Conservation (phyloP, 2,329 filamentous ascomycete genomes). For the Passalora sequoiae region DNA sequence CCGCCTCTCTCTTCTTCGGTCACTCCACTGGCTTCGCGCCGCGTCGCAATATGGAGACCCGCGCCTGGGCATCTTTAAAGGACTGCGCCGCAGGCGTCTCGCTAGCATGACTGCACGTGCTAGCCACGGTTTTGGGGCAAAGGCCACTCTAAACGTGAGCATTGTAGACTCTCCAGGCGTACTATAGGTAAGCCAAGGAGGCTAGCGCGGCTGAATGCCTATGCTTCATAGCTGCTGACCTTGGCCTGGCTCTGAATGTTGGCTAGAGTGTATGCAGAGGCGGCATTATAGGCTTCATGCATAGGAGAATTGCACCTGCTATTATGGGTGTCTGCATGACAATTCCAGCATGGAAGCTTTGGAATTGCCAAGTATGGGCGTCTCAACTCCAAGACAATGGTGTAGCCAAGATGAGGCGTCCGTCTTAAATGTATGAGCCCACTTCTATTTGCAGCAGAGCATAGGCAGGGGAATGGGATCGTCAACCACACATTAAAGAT, state of each 20-base stretch:
- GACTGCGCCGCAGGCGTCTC: neutral
- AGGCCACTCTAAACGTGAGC: neutral
- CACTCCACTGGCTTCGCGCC: constrained; percentile 6
- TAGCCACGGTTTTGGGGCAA: neutral
- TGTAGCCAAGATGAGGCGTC: constrained; percentile 4
- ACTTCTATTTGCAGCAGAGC: constrained; percentile 8
- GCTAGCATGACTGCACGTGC: neutral
- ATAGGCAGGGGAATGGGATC: neutral
- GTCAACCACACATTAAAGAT: constrained; percentile 3
- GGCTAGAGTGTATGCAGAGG: constrained; percentile 3
- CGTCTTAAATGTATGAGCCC: constrained; percentile 1
- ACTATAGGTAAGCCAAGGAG: constrained; percentile 4
- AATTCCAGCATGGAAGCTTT: constrained; percentile 4
- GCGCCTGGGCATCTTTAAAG: constrained; percentile 1
- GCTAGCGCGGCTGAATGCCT: constrained; percentile 2
- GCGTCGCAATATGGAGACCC: constrained; percentile 7
- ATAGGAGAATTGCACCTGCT: constrained; percentile 4
- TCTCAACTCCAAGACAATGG: constrained; percentile 1
- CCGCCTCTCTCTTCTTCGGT: constrained; percentile 5
- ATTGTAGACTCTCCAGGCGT: no score
- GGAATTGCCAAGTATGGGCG: neutral
- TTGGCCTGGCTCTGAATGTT: constrained; percentile 1
- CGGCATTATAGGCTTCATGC: constrained; percentile 2
- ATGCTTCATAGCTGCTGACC: neutral
- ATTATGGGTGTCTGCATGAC: constrained; percentile 8